Evolutionary conservation across 129 eudicot genomes (phyloP).

Genomic region (Tagetes patula): DNA sequence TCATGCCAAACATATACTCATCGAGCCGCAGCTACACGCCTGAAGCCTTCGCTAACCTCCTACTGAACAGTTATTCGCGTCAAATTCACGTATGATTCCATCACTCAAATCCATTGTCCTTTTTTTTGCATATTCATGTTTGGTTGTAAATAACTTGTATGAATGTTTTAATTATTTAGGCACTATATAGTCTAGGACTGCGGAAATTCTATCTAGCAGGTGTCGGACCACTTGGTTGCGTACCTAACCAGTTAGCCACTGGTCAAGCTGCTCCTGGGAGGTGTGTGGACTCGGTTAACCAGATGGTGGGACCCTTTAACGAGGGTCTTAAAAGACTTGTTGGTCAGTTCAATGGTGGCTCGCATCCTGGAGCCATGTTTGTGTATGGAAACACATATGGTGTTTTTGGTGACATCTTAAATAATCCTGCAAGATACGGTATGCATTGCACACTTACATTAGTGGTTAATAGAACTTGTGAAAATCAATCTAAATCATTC

Average conservation of each 20-base stretch:
- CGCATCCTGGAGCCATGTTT: slow-evolving; percentile 79
- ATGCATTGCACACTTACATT: background rate
- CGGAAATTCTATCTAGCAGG: slow-evolving; percentile 74
- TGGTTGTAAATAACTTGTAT: background rate
- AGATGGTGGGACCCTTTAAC: slow-evolving; percentile 70
- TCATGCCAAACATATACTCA: slow-evolving; percentile 60
- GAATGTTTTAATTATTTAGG: slow-evolving; percentile 36
- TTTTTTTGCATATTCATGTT: background rate
- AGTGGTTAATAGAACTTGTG: too few relatives aligned
- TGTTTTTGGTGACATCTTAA: slow-evolving; percentile 74
- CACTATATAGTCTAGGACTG: slow-evolving; percentile 67
- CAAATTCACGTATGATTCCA: slow-evolving; percentile 52
- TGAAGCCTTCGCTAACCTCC: slow-evolving; percentile 64
- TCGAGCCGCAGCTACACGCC: slow-evolving; percentile 66
- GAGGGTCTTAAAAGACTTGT: slow-evolving; percentile 68
- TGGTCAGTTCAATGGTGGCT: slow-evolving; percentile 52
- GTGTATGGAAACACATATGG: slow-evolving; percentile 74
- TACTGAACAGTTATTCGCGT: slow-evolving; percentile 69
- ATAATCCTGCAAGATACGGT: slow-evolving; percentile 71
- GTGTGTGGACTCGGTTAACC: slow-evolving; percentile 83
- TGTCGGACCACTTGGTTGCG: slow-evolving; percentile 88
- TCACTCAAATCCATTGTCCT: background rate
- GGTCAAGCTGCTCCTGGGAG: slow-evolving; percentile 76
- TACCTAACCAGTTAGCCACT: slow-evolving; percentile 70
- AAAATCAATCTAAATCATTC: too few relatives aligned